These are phyloP conservation scores for Aureobasidium subglaciale DNA, from an alignment of 2,329 filamentous ascomycete genomes.

Conservation along the genomic window DNA sequence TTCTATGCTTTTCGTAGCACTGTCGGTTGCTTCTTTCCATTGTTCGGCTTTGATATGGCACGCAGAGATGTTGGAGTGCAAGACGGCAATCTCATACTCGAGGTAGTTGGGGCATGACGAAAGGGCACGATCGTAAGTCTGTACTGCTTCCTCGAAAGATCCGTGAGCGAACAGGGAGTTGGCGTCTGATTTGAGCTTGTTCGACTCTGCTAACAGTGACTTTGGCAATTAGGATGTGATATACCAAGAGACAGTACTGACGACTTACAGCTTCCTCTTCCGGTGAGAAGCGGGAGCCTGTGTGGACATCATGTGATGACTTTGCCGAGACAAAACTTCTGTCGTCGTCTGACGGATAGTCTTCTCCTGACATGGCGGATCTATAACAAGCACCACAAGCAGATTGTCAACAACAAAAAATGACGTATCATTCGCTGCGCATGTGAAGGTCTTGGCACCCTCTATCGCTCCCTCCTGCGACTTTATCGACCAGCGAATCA, in stretches of 20 bases:
- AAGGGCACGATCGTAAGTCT: constrained; percentile 74
- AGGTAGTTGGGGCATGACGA: constrained; percentile 74
- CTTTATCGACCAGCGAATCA: not conserved
- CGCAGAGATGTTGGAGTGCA: constrained; percentile 82
- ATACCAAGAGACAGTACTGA: not conserved
- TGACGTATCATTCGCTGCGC: not conserved
- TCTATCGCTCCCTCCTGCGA: not conserved
- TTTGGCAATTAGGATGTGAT: constrained; percentile 28
- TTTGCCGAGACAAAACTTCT: constrained; percentile 16
- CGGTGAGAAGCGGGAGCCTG: constrained; percentile 29
- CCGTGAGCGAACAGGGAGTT: constrained; percentile 71
- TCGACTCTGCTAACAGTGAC: constrained; percentile 64
- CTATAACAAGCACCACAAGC: not conserved
- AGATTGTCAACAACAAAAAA: constrained; percentile 4
- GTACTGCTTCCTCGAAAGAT: constrained; percentile 69
- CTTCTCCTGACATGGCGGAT: constrained; percentile 8
- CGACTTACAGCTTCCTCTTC: constrained; percentile 37
- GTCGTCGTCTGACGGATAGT: constrained; percentile 15
- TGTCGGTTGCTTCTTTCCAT: constrained; percentile 75
- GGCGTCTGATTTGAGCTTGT: constrained; percentile 64
- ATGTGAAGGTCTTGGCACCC: constrained; percentile 12
- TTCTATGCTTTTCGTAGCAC: constrained; percentile 66
- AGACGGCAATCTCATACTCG: constrained; percentile 78
- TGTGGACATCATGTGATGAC: not conserved
- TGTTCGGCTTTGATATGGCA: constrained; percentile 78